Evolutionary conservation across 1,139 yeast genomes (phyloP).

Genomic region (Pichia sp.): DNA sequence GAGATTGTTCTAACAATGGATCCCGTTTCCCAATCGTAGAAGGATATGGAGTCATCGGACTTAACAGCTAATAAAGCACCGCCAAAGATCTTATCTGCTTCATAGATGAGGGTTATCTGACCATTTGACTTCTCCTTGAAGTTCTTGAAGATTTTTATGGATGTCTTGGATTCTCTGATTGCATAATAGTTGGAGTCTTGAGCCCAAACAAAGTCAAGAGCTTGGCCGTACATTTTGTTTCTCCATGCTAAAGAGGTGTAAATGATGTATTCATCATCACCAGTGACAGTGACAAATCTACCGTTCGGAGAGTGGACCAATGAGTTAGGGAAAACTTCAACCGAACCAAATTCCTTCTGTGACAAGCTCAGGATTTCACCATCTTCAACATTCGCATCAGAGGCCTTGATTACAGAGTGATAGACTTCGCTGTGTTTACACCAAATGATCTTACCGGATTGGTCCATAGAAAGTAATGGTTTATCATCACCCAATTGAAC

Average conservation of each 20-base stretch:
- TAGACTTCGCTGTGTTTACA: constrained; percentile 87
- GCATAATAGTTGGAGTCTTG: constrained; percentile 87
- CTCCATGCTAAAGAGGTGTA: constrained; percentile 98
- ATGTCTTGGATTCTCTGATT: constrained; percentile 60
- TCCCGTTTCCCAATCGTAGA: constrained; percentile 93
- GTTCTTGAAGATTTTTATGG: constrained; percentile 69
- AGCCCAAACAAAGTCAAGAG: constrained; percentile 91
- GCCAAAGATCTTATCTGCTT: constrained; percentile 76
- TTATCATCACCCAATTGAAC: constrained; percentile 88
- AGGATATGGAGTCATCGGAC: constrained; percentile 72
- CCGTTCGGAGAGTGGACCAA: constrained; percentile 94
- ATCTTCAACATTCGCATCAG: constrained; percentile 58
- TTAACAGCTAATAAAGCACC: constrained; percentile 84
- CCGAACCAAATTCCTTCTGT: constrained; percentile 84
- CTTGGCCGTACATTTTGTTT: constrained; percentile 87
- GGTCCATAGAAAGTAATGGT: constrained; percentile 91
- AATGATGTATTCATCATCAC: constrained; percentile 95
- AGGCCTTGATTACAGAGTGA: constrained; percentile 72
- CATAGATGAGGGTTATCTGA: constrained; percentile 59
- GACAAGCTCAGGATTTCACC: constrained; percentile 73
- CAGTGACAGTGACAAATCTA: constrained; percentile 92
- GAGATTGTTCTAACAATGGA: constrained; percentile 75
- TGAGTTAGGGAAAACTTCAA: constrained; percentile 86
- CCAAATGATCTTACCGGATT: constrained; percentile 85
- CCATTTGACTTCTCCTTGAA: constrained; percentile 69